Percentiles rank a stretch among this genome's conserved stretches.
Conservation (phyloP, 345 rosid genomes). For the Rhizophora apiculata region DNA sequence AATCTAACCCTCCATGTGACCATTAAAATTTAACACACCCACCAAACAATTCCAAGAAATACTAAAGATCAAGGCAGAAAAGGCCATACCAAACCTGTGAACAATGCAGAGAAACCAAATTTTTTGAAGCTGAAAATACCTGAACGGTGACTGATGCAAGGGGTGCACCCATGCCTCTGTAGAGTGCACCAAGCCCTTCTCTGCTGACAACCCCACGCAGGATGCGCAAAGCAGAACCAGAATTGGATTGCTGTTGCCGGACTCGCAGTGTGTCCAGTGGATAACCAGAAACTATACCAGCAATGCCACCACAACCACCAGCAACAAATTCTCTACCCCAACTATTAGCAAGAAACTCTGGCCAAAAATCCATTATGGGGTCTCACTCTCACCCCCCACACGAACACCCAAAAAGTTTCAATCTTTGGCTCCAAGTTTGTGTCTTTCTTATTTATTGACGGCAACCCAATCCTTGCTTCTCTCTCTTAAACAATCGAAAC, state of each 20-base stretch:
- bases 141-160: conserved; percentile 92
- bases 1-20: conserved; percentile 16
- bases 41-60: background rate
- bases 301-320: conserved; percentile 90
- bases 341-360: conserved; percentile 80
- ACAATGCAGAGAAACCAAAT: background rate
- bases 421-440: background rate
- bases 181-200: conserved; percentile 72
- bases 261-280: conserved; percentile 86
- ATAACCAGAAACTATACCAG: conserved; percentile 87
- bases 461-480: background rate
- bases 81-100: conserved; percentile 4
- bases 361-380: conserved; percentile 78
- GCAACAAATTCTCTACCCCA: conserved; percentile 89
- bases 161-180: conserved; percentile 91
- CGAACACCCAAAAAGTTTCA: too few relatives aligned
- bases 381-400: conserved; percentile 17
- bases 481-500: background rate
- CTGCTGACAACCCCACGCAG: conserved; percentile 52
- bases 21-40: background rate
- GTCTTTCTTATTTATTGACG: background rate
- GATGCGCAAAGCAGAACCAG: conserved; percentile 72
- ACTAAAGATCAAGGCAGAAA: background rate
- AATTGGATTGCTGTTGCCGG: conserved; percentile 61
- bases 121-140: conserved; percentile 30